A percentile compares a stretch with the other conserved stretches of the same genome.
phyloP scores from a whole-genome alignment of 2,329 filamentous ascomycete genomes.

The Pyrenophora tritici-repentis region DNA sequence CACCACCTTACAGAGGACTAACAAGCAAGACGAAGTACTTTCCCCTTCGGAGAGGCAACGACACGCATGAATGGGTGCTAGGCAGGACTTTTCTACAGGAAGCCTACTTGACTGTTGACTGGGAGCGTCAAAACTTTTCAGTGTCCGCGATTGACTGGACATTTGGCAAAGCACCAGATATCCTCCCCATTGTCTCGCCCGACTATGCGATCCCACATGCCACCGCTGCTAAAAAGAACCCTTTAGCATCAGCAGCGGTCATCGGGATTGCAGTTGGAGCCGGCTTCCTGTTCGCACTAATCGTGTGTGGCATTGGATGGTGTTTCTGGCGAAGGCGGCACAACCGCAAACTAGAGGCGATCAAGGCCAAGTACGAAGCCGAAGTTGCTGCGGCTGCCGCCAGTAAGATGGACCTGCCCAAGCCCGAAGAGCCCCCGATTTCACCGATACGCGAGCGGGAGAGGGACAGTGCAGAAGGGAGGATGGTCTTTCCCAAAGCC shows the following conservation, averaged over 20 bases:
- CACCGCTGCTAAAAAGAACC: slow-evolving; percentile 1
- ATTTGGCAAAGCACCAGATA: slow-evolving; percentile 29
- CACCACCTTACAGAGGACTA: slow-evolving; percentile 58
- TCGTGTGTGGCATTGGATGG: slow-evolving; percentile 38
- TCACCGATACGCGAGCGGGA: slow-evolving; percentile 29
- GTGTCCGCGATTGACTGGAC: slow-evolving; percentile 49
- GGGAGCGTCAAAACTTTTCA: slow-evolving; percentile 54
- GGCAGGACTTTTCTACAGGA: slow-evolving; percentile 74
- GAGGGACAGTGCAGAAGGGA: slow-evolving; percentile 27
- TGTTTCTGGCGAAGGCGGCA: slow-evolving; percentile 43
- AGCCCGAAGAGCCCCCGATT: slow-evolving; percentile 29
- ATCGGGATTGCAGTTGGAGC: slow-evolving; percentile 52
- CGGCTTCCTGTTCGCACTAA: slow-evolving; percentile 41
- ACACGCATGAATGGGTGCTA: slow-evolving; percentile 63
- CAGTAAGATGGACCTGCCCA: slow-evolving; percentile 24
- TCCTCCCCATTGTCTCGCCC: slow-evolving; percentile 43
- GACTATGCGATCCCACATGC: slow-evolving; percentile 21
- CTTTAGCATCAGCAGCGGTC: slow-evolving; percentile 44
- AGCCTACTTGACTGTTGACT: slow-evolving; percentile 59
- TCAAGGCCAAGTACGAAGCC: slow-evolving; percentile 33
- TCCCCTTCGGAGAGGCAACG: slow-evolving; percentile 63
- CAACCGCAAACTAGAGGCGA: slow-evolving; percentile 23
- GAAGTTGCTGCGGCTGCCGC: slow-evolving; percentile 26
- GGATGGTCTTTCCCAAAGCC: slow-evolving; percentile 52
- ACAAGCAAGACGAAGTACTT: slow-evolving; percentile 69